Evolutionary conservation across 495 filamentous ascomycete genomes (phyloP).

Genomic region (Wilcoxina mikolae): DNA sequence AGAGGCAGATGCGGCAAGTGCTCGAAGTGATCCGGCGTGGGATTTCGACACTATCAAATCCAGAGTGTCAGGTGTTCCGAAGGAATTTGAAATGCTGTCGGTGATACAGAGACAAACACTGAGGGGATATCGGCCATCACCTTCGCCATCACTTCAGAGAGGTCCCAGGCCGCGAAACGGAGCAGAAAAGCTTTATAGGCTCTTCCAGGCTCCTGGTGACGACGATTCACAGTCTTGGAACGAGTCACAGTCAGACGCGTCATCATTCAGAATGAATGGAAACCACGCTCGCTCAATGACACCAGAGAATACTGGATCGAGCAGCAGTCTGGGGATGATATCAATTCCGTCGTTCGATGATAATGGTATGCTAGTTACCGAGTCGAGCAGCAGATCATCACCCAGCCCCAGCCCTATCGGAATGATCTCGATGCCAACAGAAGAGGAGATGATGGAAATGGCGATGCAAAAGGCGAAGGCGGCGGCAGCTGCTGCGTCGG

Average conservation of each 20-base stretch:
- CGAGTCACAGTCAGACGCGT: background rate
- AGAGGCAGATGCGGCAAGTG: conserved; percentile 17
- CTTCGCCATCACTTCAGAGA: background rate
- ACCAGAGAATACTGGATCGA: background rate
- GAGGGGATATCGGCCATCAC: background rate
- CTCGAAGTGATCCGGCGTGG: conserved; percentile 60
- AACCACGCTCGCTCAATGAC: background rate
- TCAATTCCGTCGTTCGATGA: conserved; percentile 26
- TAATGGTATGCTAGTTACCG: conserved; percentile 15
- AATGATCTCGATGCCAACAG: conserved; percentile 21
- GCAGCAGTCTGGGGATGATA: conserved; percentile 12
- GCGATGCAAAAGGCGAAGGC: conserved; percentile 12
- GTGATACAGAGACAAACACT: background rate
- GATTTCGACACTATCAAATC: conserved; percentile 43
- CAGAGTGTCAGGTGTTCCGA: conserved; percentile 25
- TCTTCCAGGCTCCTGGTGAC: conserved; percentile 1
- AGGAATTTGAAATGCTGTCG: conserved; percentile 7
- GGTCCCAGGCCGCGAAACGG: background rate
- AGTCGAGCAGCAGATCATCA: background rate
- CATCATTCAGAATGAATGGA: too few species aligned
- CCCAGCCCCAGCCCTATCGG: conserved; percentile 10
- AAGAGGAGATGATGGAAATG: conserved; percentile 21
- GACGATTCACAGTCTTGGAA: background rate
- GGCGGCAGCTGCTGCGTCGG: conserved; percentile 2
- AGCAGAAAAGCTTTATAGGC: background rate